These are phyloP conservation scores for Lepidium didymum DNA, from an alignment of 345 rosid species.

Conservation along the genomic window DNA sequence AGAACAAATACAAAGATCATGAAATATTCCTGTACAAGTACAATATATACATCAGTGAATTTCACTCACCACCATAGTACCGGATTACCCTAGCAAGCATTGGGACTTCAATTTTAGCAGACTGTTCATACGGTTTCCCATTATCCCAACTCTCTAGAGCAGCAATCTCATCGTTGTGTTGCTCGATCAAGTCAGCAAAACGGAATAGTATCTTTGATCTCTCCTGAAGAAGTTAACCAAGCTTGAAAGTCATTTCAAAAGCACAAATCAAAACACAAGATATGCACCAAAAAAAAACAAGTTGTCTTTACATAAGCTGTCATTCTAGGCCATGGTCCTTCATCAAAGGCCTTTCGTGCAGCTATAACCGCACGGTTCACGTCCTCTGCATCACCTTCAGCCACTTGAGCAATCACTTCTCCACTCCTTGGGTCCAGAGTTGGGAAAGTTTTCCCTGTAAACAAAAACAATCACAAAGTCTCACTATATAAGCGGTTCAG, in stretches of 20 bases:
- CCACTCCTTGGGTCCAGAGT: conserved; percentile 34
- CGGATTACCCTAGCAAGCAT: conserved; percentile 59
- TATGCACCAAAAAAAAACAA: background rate
- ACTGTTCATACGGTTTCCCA: conserved; percentile 79
- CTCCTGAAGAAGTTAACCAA: conserved; percentile 43
- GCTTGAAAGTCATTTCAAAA: background rate
- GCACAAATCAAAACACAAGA: background rate
- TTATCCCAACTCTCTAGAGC: conserved; percentile 89
- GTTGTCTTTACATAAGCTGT: conserved; percentile 28
- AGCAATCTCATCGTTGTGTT: conserved; percentile 78
- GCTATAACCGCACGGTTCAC: conserved; percentile 33
- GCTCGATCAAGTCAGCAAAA: conserved; percentile 81
- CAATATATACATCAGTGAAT: background rate
- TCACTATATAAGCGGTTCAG: background rate
- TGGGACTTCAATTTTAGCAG: conserved; percentile 68
- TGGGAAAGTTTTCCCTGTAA: conserved; percentile 34
- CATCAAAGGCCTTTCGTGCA: conserved; percentile 33
- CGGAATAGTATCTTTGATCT: conserved; percentile 58
- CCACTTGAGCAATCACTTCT: conserved; percentile 33
- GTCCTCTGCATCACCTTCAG: conserved; percentile 32
- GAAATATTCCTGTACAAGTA: background rate
- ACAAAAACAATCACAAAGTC: background rate
- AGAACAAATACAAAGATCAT: background rate
- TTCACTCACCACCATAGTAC: conserved; percentile 82
- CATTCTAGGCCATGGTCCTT: conserved; percentile 39